These are phyloP conservation scores for Jamesozyma rosinii DNA, from an alignment of 805 yeast species.

Conservation along the genomic window DNA sequence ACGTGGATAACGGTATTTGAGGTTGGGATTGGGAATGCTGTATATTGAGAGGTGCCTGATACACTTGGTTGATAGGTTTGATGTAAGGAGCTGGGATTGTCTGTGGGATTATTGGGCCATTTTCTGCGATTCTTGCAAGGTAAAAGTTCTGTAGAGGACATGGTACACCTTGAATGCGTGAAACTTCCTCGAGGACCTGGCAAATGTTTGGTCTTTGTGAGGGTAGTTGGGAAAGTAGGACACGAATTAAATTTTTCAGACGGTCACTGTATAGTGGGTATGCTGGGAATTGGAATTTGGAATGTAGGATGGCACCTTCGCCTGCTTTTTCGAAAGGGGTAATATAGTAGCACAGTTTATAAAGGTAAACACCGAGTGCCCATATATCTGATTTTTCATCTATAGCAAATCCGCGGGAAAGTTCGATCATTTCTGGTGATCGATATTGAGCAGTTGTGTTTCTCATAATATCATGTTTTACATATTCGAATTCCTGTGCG, in stretches of 20 bases:
- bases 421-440: conserved; percentile 77
- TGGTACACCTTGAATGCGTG: conserved; percentile 48
- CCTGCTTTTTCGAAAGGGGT: conserved; percentile 70
- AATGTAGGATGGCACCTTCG: conserved; percentile 55
- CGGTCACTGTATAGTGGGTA: conserved; percentile 52
- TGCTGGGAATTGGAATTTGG: conserved; percentile 44
- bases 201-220: conserved; percentile 64
- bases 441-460: conserved; percentile 83
- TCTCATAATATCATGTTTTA: conserved; percentile 62
- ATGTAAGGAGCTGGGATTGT: neutral
- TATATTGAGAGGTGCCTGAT: neutral
- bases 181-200: conserved; percentile 62
- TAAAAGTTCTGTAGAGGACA: conserved; percentile 37
- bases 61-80: neutral
- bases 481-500: conserved; percentile 47
- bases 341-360: conserved; percentile 69
- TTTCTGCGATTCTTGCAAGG: conserved; percentile 19
- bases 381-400: conserved; percentile 79
- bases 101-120: neutral
- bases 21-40: neutral
- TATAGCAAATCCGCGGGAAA: conserved; percentile 57
- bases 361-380: conserved; percentile 75
- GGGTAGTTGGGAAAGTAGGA: conserved; percentile 57
- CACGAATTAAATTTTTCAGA: conserved; percentile 54
- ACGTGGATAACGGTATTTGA: neutral